Base-by-base conservation (phyloP, 768 basidiomycete genomes). In the Leccinum truebloodii region DNA sequence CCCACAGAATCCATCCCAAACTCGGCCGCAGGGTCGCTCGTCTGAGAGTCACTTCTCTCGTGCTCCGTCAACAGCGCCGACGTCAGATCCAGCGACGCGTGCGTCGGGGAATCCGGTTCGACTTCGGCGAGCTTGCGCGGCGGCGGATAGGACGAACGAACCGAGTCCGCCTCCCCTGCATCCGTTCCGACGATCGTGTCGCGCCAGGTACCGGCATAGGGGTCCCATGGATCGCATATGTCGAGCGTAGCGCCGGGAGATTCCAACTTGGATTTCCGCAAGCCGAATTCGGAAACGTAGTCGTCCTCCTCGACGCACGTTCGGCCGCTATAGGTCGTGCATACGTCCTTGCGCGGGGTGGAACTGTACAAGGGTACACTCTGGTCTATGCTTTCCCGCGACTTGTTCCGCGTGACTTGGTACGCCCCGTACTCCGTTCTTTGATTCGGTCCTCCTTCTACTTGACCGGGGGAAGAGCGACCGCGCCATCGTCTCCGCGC, bases 331-430 rank as follows among this genome's bases (percentile, higher is more conserved):
- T 54, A 37, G 12, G 13, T 6, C 20, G 52, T 52, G 20, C 13
- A 59, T n/a, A 69, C 61, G 49, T 74, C 68, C 49, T 75, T 69
- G 65, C 77, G 76, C 52, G 71, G 68, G 66, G 74, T 68, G 54
- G 75, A 69, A 32, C 75, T 71, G 69, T 73, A 81, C 59, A 79
- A 70, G 63, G 75, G 67, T 50, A 71, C 65, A 28, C 79, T 70
- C 57, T 72, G 70, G 52, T 67, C 70, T 18, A 61, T 54, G 54
- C 69, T 67, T 13, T 67, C 66, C 58, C n/a, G 61, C 10, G 71
- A 74, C 56, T 64, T 51, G 44, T 72, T 63, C 30, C 65, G 63
- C 1, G 78, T 73, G 14, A 81, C 77, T 20, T 67, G 69, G 67
- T 81, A 84, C 6, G 55, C 67, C 1, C 60, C 65, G n/a, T 63